A percentile compares a stretch with the other conserved stretches of the same genome.
Evolutionary conservation across 2,329 filamentous ascomycete genomes (phyloP).

Genomic region (Penicillium oxalicum): DNA sequence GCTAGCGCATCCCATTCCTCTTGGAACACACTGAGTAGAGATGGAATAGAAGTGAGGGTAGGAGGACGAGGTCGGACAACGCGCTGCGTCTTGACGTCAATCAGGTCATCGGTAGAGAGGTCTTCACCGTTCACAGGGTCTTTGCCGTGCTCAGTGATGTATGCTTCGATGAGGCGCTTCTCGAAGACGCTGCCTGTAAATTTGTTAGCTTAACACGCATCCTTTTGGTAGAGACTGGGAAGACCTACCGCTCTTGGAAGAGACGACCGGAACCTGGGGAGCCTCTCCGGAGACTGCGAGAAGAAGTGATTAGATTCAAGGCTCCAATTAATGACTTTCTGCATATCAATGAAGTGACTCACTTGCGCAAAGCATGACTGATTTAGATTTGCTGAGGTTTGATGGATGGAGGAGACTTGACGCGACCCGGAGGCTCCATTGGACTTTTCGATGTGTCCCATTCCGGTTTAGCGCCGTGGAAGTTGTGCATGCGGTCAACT

Average conservation of each 20-base stretch:
- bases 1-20: slow-evolving; percentile 97
- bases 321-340: slow-evolving; percentile 8
- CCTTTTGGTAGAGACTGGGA: slow-evolving; percentile 11
- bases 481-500: slow-evolving; percentile 18
- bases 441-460: slow-evolving; percentile 31
- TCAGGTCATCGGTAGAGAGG: slow-evolving; percentile 73
- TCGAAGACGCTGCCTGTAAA: slow-evolving; percentile 77
- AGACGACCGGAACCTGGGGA: slow-evolving; percentile 89
- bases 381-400: slow-evolving; percentile 15
- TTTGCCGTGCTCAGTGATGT: slow-evolving; percentile 86
- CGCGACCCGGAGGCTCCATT: slow-evolving; percentile 29
- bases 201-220: slow-evolving; percentile 23
- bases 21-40: slow-evolving; percentile 88
- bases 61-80: slow-evolving; percentile 85
- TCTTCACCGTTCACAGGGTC: slow-evolving; percentile 87
- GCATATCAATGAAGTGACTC: slow-evolving; percentile 33
- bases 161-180: slow-evolving; percentile 89
- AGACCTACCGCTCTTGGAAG: slow-evolving; percentile 78
- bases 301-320: slow-evolving; percentile 15
- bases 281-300: slow-evolving; percentile 84
- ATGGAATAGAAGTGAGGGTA: slow-evolving; percentile 90
- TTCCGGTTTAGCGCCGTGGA: slow-evolving; percentile 30
- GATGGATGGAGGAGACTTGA: slow-evolving; percentile 21
- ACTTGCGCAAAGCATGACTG: slow-evolving; percentile 59
- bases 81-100: slow-evolving; percentile 77